phyloP scores from a whole-genome alignment of 352 stramenopile genomes.

The Phytopythium litorale region DNA sequence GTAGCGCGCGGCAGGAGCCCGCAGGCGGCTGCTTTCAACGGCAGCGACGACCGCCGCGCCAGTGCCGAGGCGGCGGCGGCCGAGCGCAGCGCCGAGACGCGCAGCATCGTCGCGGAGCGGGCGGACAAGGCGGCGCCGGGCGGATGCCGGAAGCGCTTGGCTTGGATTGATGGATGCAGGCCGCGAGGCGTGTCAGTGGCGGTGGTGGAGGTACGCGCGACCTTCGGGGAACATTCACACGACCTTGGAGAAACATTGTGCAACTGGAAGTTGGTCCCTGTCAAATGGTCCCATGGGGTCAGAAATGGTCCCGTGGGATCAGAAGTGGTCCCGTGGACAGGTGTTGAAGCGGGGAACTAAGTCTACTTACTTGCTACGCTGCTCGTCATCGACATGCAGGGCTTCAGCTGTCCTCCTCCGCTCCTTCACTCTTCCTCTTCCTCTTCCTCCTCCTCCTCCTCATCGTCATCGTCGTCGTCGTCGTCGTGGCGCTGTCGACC shows the following conservation, averaged over 20 bases:
- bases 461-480: slow-evolving; percentile 14
- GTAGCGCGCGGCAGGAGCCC: background rate
- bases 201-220: background rate
- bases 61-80: background rate
- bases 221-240: background rate
- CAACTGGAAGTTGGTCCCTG: background rate
- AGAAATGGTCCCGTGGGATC: background rate
- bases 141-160: background rate
- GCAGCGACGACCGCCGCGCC: background rate
- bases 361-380: background rate
- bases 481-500: slow-evolving; percentile 26
- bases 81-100: slow-evolving; percentile 5
- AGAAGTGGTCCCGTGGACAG: no score
- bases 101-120: background rate
- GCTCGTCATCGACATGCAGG: background rate
- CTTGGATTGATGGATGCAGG: background rate
- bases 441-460: slow-evolving; percentile 26
- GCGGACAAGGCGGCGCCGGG: background rate
- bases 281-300: background rate
- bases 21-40: background rate
- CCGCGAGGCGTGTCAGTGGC: background rate
- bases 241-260: background rate
- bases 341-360: background rate
- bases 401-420: background rate
- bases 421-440: background rate